Evolutionary conservation across 148 eudicot species (phyloP).

Genomic region (Oxyria digyna): DNA sequence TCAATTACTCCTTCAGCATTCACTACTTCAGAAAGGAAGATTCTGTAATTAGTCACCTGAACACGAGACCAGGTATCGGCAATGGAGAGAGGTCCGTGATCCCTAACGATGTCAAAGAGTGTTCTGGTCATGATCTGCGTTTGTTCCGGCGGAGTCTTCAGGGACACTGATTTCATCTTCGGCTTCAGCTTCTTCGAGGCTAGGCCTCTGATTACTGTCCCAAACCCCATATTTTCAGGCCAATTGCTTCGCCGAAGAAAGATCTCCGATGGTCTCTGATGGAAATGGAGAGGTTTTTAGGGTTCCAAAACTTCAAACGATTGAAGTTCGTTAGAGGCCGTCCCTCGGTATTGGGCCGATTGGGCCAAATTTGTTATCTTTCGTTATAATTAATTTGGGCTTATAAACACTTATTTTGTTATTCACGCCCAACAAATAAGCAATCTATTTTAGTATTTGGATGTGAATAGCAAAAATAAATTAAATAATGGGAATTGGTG

Average conservation of each 20-base stretch:
- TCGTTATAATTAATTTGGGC: too few relatives aligned
- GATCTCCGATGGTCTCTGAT: not conserved
- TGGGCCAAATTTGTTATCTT: not conserved
- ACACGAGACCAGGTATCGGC: slow-evolving; percentile 76
- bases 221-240: slow-evolving; percentile 29
- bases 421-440: too few relatives aligned
- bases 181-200: slow-evolving; percentile 76
- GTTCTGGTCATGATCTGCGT: slow-evolving; percentile 73
- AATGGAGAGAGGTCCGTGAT: slow-evolving; percentile 80
- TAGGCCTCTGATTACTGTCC: slow-evolving; percentile 40
- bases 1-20: not conserved
- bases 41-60: slow-evolving; percentile 26
- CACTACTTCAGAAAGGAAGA: too few relatives aligned
- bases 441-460: too few relatives aligned
- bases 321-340: not conserved
- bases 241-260: not conserved
- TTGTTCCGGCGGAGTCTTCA: slow-evolving; percentile 63
- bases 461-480: too few relatives aligned
- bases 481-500: too few relatives aligned
- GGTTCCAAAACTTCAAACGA: slow-evolving; percentile 4
- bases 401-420: too few relatives aligned
- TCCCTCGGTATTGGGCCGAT: not conserved
- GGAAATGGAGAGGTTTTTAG: not conserved
- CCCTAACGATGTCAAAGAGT: slow-evolving; percentile 69
- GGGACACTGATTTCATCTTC: slow-evolving; percentile 64